These are phyloP conservation scores for Wallacemonas sp. DNA, from an alignment of 208 protist species.

Conservation along the genomic window DNA sequence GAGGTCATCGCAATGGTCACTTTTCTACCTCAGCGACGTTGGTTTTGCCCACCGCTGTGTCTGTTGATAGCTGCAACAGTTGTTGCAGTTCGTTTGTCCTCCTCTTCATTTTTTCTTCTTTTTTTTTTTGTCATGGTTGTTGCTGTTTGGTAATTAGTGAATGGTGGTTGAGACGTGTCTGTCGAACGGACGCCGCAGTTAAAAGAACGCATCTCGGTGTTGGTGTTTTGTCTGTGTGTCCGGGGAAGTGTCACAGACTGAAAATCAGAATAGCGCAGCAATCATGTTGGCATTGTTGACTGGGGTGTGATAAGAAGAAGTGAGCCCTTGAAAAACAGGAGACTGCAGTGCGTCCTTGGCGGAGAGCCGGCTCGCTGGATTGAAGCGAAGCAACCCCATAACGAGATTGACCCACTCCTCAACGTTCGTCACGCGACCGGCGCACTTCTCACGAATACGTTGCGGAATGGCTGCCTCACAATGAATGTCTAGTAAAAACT, in stretches of 20 bases:
- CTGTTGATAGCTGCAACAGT: too few relatives aligned
- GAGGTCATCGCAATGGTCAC: too few relatives aligned
- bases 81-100: background rate
- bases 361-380: constrained; percentile 6
- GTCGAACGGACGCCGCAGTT: background rate
- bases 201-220: background rate
- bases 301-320: constrained; percentile 1
- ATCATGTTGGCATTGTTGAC: background rate
- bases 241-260: too few relatives aligned
- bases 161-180: background rate
- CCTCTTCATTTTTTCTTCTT: background rate
- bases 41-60: too few relatives aligned
- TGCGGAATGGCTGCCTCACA: constrained; percentile 20
- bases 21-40: too few relatives aligned
- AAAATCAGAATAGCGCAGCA: constrained; percentile 10
- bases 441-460: constrained; percentile 15
- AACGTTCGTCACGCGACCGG: constrained; percentile 1
- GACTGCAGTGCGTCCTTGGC: constrained; percentile 7
- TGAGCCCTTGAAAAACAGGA: constrained; percentile 3
- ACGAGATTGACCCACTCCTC: constrained; percentile 23
- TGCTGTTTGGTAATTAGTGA: background rate
- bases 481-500: constrained; percentile 21
- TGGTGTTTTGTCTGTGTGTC: too few relatives aligned
- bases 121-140: background rate
- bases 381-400: constrained; percentile 27